Conservation (phyloP, 257 asterid species). For the Paraleonurus japonicus region DNA sequence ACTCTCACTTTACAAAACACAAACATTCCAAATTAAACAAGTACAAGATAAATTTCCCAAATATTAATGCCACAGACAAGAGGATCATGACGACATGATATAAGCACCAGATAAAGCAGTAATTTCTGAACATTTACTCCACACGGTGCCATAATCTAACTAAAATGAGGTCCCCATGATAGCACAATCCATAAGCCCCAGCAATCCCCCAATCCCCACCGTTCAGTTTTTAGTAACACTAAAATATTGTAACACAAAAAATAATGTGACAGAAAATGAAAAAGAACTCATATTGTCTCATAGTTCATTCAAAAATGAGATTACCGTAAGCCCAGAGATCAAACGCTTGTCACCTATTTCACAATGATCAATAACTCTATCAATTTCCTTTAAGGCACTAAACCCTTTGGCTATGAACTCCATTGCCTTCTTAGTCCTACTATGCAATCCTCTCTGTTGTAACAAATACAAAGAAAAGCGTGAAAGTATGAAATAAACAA, state of each 20-base stretch:
- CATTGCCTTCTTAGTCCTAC: slow-evolving; percentile 82
- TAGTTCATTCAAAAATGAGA: slow-evolving; percentile 12
- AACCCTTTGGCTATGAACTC: slow-evolving; percentile 87
- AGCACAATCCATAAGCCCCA: not conserved
- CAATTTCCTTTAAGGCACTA: slow-evolving; percentile 89
- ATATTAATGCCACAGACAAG: not conserved
- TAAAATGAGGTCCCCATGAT: not conserved
- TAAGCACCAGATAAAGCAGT: not conserved
- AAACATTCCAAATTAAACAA: not conserved
- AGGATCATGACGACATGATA: not conserved
- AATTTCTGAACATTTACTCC: not conserved
- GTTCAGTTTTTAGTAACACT: not conserved
- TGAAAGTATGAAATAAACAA: not conserved
- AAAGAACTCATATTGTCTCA: not conserved
- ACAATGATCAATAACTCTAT: slow-evolving; percentile 84
- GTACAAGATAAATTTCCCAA: not conserved
- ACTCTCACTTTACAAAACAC: not conserved
- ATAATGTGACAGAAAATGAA: not conserved
- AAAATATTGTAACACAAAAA: not conserved
- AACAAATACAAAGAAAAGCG: not conserved
- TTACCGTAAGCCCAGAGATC: slow-evolving; percentile 72
- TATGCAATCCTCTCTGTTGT: slow-evolving; percentile 82
- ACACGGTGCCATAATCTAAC: not conserved
- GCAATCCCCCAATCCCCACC: not conserved
- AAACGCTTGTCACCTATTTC: slow-evolving; percentile 81